These are phyloP conservation scores for Fusarium chuoi DNA, from an alignment of 2,329 filamentous ascomycete genomes.

Conservation along the genomic window DNA sequence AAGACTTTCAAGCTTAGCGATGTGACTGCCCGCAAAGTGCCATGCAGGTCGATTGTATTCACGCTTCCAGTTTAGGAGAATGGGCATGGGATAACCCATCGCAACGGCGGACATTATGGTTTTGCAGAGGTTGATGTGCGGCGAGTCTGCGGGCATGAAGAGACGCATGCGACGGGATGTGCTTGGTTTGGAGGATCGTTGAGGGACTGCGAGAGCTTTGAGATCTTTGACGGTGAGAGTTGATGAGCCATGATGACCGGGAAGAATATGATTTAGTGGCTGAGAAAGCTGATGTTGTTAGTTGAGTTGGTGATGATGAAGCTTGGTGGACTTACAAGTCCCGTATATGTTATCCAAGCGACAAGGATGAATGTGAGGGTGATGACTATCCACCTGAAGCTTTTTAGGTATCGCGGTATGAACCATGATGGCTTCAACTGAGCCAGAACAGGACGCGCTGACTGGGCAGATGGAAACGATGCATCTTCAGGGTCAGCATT, in stretches of 20 bases:
- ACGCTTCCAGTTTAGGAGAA: conserved; percentile 51
- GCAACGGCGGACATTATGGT: conserved; percentile 52
- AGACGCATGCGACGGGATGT: conserved; percentile 47
- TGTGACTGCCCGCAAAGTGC: conserved; percentile 53
- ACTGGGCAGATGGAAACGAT: conserved; percentile 8
- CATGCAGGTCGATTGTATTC: conserved; percentile 52
- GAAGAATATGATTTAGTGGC: background rate
- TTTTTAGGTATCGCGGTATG: background rate
- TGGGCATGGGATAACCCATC: conserved; percentile 52
- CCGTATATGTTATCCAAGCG: conserved; percentile 8
- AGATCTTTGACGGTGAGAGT: conserved; percentile 23
- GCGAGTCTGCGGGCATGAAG: conserved; percentile 53
- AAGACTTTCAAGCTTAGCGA: conserved; percentile 52
- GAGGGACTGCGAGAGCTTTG: conserved; percentile 9
- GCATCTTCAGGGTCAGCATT: conserved; percentile 22
- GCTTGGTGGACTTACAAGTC: background rate
- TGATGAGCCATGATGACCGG: background rate
- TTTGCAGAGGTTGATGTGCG: conserved; percentile 53
- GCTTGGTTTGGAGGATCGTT: background rate
- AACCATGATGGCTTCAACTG: conserved; percentile 1
- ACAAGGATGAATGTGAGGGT: conserved; percentile 8
- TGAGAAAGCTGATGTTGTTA: conserved; percentile 24
- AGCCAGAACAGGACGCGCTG: background rate
- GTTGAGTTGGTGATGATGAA: background rate
- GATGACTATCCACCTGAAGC: conserved; percentile 2